Conservation (phyloP, 176 grass and related monocot genomes). For the Aegilops bicornis region DNA sequence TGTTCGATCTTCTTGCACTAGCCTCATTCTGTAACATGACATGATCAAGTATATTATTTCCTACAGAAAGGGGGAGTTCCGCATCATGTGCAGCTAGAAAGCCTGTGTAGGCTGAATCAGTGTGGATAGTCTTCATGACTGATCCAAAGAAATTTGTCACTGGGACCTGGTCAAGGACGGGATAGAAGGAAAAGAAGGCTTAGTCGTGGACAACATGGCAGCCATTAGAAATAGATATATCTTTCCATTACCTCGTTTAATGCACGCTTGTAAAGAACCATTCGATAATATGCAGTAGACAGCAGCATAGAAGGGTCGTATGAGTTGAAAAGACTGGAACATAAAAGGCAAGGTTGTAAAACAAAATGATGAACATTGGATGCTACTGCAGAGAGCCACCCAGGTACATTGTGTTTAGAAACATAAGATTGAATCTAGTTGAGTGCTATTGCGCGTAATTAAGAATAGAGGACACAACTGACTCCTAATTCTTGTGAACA, state of each 20-base stretch:
- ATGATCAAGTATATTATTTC: constrained; percentile 31
- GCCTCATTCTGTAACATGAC: constrained; percentile 46
- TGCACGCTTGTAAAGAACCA: constrained; percentile 76
- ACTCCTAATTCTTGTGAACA: not conserved
- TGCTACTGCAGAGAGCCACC: not conserved
- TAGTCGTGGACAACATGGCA: constrained; percentile 14
- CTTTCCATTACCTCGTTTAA: constrained; percentile 60
- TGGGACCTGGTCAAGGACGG: constrained; percentile 60
- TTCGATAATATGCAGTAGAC: constrained; percentile 95
- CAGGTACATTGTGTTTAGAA: not conserved
- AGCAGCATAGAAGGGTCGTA: constrained; percentile 82
- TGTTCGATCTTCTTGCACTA: constrained; percentile 35
- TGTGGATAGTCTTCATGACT: constrained; percentile 97
- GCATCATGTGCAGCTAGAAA: constrained; percentile 41
- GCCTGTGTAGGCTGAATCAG: constrained; percentile 72
- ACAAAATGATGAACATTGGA: not conserved
- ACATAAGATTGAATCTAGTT: constrained; percentile 7
- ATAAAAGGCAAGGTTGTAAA: constrained; percentile 15
- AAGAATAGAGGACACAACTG: not conserved
- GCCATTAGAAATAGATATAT: constrained; percentile 25
- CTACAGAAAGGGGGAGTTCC: constrained; percentile 2
- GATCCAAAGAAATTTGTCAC: constrained; percentile 99
- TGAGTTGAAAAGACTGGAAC: constrained; percentile 91
- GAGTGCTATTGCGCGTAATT: not conserved
- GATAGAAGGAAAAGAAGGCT: not conserved